Conservation (phyloP, 1,284 basidiomycete species). For the Omphalotus olearius region DNA sequence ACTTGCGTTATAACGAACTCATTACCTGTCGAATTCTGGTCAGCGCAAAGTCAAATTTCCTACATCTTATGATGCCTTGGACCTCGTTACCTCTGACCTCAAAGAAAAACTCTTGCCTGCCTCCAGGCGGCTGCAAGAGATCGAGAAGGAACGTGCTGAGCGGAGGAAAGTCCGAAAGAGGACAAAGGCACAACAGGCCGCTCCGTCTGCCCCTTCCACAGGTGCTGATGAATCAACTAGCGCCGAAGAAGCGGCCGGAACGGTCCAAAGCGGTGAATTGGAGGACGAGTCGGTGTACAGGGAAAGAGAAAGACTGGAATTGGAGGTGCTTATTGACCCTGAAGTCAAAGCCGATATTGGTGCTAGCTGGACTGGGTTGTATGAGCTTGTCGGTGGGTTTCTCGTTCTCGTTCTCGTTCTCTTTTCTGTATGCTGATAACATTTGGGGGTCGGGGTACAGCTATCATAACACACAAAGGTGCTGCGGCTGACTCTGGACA, state of each 20-base stretch:
- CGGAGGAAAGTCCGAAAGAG: conserved; percentile 80
- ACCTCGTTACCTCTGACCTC: conserved; percentile 80
- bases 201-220: conserved; percentile 20
- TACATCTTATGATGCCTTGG: conserved; percentile 81
- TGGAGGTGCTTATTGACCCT: conserved; percentile 47
- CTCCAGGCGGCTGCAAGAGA: conserved; percentile 67
- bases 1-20: background rate
- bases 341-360: conserved; percentile 69
- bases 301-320: conserved; percentile 19
- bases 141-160: conserved; percentile 84
- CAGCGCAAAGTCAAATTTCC: conserved; percentile 94
- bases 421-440: background rate
- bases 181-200: conserved; percentile 45
- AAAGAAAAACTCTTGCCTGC: conserved; percentile 69
- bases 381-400: conserved; percentile 77
- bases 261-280: conserved; percentile 34
- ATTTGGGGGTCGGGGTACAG: conserved; percentile 31
- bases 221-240: conserved; percentile 20
- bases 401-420: background rate
- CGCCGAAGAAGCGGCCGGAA: conserved; percentile 18
- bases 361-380: conserved; percentile 71
- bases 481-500: conserved; percentile 92
- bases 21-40: background rate
- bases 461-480: conserved; percentile 96
- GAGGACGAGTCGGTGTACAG: conserved; percentile 60